Conservation (phyloP, 2,329 filamentous ascomycete genomes). For the Pseudogymnoascus pannorum region DNA sequence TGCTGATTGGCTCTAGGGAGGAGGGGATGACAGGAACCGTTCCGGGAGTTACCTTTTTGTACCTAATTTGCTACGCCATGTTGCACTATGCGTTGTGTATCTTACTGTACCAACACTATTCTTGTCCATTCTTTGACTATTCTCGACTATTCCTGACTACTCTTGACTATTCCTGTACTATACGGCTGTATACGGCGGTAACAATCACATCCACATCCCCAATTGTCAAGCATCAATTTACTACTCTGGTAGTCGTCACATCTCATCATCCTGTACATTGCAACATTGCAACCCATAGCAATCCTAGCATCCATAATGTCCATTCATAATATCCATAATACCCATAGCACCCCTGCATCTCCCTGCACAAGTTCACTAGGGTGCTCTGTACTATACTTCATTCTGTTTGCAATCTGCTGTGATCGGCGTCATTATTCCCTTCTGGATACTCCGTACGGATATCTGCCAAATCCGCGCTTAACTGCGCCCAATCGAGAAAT, state of each 20-base stretch:
- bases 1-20: not conserved
- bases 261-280: not conserved
- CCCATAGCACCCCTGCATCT: not conserved
- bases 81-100: not conserved
- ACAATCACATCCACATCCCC: not conserved
- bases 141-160: not conserved
- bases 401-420: slow-evolving; percentile 5
- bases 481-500: slow-evolving; percentile 5
- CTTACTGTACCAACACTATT: not conserved
- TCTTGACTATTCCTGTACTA: not conserved
- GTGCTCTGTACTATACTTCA: not conserved
- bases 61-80: not conserved
- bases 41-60: not conserved
- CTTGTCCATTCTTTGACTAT: not conserved
- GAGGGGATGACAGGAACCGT: not conserved
- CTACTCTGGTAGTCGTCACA: not conserved
- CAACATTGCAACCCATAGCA: not conserved
- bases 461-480: slow-evolving; percentile 3
- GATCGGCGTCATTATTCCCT: not conserved
- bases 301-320: not conserved
- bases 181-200: not conserved
- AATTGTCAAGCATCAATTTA: not conserved
- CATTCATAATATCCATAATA: not conserved
- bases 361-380: not conserved
- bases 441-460: not conserved